These are phyloP conservation scores for Microbotryum intermedium DNA, from an alignment of 1,284 basidiomycete species.

Conservation along the genomic window DNA sequence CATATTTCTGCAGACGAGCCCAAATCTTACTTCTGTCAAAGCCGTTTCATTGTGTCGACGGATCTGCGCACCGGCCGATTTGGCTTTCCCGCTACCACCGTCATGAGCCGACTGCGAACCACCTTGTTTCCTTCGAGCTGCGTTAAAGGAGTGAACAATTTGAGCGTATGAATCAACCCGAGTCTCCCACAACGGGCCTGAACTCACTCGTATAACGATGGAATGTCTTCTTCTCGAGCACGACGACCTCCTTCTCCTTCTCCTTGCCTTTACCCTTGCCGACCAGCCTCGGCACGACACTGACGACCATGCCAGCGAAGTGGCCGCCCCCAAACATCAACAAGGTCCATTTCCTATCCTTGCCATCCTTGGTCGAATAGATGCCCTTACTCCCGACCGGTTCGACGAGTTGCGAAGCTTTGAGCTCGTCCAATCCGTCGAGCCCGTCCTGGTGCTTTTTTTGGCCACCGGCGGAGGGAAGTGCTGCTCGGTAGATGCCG, in stretches of 20 bases:
- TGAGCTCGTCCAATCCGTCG: slow-evolving; percentile 45
- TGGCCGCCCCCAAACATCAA: slow-evolving; percentile 96
- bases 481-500: slow-evolving; percentile 68
- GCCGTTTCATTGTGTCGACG: slow-evolving; percentile 93
- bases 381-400: slow-evolving; percentile 25
- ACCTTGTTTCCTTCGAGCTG: slow-evolving; percentile 93
- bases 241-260: slow-evolving; percentile 61
- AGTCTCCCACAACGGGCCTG: slow-evolving; percentile 31
- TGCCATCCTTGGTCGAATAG: slow-evolving; percentile 38
- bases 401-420: slow-evolving; percentile 54
- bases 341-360: slow-evolving; percentile 77
- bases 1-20: neutral
- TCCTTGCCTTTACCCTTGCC: slow-evolving; percentile 43
- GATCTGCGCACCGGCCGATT: slow-evolving; percentile 88
- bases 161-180: neutral
- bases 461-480: slow-evolving; percentile 47
- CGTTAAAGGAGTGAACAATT: rapidly evolving
- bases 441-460: slow-evolving; percentile 41
- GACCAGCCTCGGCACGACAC: slow-evolving; percentile 45
- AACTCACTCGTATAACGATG: slow-evolving; percentile 90
- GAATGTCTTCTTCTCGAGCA: slow-evolving; percentile 89
- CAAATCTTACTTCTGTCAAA: slow-evolving; percentile 63
- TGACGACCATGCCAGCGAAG: slow-evolving; percentile 85
- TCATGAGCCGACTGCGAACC: slow-evolving; percentile 90
- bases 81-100: slow-evolving; percentile 81